These are phyloP conservation scores for barrel medic (Medicago truncatula) DNA, from an alignment of 306 rosid genomes.

Conservation along the genomic window DNA sequence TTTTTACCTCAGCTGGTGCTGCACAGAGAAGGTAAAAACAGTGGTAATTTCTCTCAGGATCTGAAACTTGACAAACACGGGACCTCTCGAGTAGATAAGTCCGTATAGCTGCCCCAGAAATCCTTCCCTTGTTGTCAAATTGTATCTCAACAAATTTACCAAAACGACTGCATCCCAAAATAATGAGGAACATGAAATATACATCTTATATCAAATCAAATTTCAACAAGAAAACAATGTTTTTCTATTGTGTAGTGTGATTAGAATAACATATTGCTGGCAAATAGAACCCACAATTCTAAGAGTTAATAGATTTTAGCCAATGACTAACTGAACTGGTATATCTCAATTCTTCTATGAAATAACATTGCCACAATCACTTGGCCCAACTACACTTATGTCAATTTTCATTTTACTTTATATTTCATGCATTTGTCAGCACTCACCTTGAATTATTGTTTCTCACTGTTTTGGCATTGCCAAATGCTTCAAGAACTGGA, in stretches of 20 bases:
- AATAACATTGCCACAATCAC: slow-evolving; percentile 27
- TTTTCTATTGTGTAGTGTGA: not conserved
- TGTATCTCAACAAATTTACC: slow-evolving; percentile 99
- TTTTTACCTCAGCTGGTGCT: slow-evolving; percentile 88
- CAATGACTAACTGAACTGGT: slow-evolving; percentile 12
- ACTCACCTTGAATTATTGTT: slow-evolving; percentile 98
- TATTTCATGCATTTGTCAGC: slow-evolving; percentile 30
- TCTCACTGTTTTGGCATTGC: slow-evolving; percentile 98
- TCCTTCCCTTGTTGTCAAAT: slow-evolving; percentile 98
- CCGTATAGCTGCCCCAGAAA: slow-evolving; percentile 96
- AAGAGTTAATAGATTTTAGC: slow-evolving; percentile 33
- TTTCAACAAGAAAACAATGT: slow-evolving; percentile 37
- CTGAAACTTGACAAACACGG: slow-evolving; percentile 97
- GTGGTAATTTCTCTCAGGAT: slow-evolving; percentile 98
- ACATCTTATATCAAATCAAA: slow-evolving; percentile 34
- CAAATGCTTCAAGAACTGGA: slow-evolving; percentile 99
- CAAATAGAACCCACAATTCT: slow-evolving; percentile 35
- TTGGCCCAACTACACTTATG: slow-evolving; percentile 20
- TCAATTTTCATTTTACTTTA: slow-evolving; percentile 31
- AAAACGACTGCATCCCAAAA: slow-evolving; percentile 90
- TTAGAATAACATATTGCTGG: slow-evolving; percentile 29
- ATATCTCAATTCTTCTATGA: not conserved
- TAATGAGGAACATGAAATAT: slow-evolving; percentile 38
- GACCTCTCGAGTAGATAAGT: slow-evolving; percentile 99
- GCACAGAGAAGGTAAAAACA: slow-evolving; percentile 99